Conservation (phyloP, 1,284 basidiomycete species). For the Cryptococcus deneoformans region DNA sequence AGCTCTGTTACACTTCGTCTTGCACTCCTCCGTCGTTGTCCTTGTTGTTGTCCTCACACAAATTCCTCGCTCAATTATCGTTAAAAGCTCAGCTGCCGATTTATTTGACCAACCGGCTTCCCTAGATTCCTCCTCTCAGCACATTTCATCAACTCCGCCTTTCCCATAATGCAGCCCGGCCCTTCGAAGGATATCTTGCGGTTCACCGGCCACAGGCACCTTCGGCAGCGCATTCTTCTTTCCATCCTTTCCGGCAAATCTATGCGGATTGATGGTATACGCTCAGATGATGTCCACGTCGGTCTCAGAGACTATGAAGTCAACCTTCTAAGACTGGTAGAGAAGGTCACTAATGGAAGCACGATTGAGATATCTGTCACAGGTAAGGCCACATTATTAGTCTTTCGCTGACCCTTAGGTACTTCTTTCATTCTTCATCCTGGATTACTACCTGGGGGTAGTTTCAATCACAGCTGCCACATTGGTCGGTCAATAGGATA, state of each 20-base stretch:
- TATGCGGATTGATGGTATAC: constrained; percentile 83
- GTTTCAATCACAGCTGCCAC: constrained; percentile 80
- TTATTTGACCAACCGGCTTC: too few relatives aligned
- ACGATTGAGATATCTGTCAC: constrained; percentile 96
- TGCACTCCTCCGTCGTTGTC: neutral
- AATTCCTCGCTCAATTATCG: too few relatives aligned
- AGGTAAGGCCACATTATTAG: constrained; percentile 54
- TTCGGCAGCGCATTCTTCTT: constrained; percentile 82
- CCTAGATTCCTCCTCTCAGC: neutral
- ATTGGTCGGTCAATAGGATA: constrained; percentile 75
- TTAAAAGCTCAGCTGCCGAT: too few relatives aligned
- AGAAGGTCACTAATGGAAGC: constrained; percentile 93
- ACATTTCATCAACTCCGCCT: neutral
- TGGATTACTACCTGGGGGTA: constrained; percentile 84
- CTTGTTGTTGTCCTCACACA: neutral
- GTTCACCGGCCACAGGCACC: constrained; percentile 74
- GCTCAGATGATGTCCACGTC: constrained; percentile 88
- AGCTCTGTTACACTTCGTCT: too few relatives aligned
- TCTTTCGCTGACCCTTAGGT: constrained; percentile 55
- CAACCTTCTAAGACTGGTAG: constrained; percentile 81
- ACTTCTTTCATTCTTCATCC: constrained; percentile 88
- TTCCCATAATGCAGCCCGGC: constrained; percentile 8
- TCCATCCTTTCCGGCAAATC: constrained; percentile 84
- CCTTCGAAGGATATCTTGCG: constrained; percentile 45
- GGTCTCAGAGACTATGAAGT: constrained; percentile 96